phyloP scores from a whole-genome alignment of 2,329 filamentous ascomycete species.

The Aspergillus sp. region DNA sequence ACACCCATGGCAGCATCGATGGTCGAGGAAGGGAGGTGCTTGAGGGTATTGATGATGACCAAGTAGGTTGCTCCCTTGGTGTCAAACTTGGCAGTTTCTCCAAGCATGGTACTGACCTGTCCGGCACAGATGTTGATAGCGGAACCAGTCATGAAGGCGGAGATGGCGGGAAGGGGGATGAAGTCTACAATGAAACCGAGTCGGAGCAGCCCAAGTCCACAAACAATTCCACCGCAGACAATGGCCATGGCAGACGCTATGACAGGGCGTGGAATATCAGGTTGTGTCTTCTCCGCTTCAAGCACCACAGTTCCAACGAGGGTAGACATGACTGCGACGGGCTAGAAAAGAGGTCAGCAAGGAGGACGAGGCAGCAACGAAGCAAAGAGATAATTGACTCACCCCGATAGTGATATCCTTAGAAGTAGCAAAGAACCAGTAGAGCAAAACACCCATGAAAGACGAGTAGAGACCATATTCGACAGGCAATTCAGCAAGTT shows the following conservation, averaged over 20 bases:
- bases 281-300: conserved; percentile 54
- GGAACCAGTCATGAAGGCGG: conserved; percentile 95
- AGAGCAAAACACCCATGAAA: conserved; percentile 90
- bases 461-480: conserved; percentile 91
- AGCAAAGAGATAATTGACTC: conserved; percentile 33
- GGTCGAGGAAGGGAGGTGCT: conserved; percentile 60
- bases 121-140: conserved; percentile 83
- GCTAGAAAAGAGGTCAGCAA: conserved; percentile 45
- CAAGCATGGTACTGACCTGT: conserved; percentile 77
- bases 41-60: conserved; percentile 78
- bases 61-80: conserved; percentile 74
- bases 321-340: conserved; percentile 92
- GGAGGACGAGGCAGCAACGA: neutral
- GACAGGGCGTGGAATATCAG: conserved; percentile 54
- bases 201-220: conserved; percentile 71
- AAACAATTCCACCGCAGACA: conserved; percentile 71
- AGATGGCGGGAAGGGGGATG: conserved; percentile 84
- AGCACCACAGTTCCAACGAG: conserved; percentile 78
- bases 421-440: conserved; percentile 97
- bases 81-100: conserved; percentile 61
- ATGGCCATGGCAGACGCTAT: conserved; percentile 76
- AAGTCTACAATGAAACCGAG: conserved; percentile 89
- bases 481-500: conserved; percentile 71
- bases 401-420: conserved; percentile 97
- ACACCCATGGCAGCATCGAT: conserved; percentile 86